Conservation (phyloP, 805 yeast genomes). For the Lachancea meyersii region DNA sequence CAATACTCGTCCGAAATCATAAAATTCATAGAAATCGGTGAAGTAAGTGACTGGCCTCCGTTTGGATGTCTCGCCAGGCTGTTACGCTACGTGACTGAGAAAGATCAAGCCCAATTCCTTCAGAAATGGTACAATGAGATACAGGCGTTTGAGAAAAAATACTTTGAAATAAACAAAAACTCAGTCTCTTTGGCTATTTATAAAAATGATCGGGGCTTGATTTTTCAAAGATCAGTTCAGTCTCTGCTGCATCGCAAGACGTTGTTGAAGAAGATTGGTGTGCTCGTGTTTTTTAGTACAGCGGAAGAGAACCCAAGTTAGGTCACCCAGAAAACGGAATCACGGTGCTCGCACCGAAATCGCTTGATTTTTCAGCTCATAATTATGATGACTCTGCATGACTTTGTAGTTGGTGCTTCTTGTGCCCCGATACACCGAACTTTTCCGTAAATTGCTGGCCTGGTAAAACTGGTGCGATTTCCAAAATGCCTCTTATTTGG, state of each 20-base stretch:
- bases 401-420: conserved; percentile 39
- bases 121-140: conserved; percentile 18
- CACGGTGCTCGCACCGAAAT: too few species aligned
- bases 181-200: neutral
- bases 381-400: conserved; percentile 3
- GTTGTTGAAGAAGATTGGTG: neutral
- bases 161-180: neutral
- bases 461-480: conserved; percentile 73
- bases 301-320: neutral
- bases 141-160: neutral
- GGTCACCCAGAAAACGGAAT: neutral
- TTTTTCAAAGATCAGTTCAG: conserved; percentile 1
- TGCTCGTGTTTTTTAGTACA: neutral
- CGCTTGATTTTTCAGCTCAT: too few species aligned
- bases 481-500: conserved; percentile 51
- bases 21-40: conserved; percentile 15
- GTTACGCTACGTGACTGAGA: neutral
- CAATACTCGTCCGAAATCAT: neutral
- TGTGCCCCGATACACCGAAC: conserved; percentile 62
- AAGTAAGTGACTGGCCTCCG: conserved; percentile 24
- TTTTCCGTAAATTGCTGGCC: conserved; percentile 65
- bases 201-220: neutral
- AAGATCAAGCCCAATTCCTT: neutral
- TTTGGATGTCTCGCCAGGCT: conserved; percentile 18
- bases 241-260: neutral